Conservation (phyloP, 2,329 filamentous ascomycete genomes). For the Phialocephala subalpina region DNA sequence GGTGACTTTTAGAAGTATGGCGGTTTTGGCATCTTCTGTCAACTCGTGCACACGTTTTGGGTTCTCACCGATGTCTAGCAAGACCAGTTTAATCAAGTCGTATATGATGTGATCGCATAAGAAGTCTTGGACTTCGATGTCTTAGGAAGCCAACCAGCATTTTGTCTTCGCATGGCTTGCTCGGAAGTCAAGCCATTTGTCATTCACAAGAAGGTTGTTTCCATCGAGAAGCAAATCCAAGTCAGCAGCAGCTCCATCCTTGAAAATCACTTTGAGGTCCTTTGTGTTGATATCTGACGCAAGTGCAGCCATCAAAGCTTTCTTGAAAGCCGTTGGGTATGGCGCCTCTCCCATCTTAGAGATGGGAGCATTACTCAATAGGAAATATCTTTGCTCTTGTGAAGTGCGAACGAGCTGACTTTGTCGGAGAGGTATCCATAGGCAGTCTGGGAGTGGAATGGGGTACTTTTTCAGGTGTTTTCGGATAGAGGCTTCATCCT, state of each 20-base stretch:
- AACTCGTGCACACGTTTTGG: background rate
- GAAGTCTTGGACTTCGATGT: conserved; percentile 2
- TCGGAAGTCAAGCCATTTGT: conserved; percentile 38
- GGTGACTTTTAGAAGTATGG: background rate
- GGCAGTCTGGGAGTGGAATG: conserved; percentile 10
- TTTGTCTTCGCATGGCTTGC: conserved; percentile 17
- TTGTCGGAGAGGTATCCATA: conserved; percentile 25
- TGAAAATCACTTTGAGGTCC: conserved; percentile 33
- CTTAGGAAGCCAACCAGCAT: background rate
- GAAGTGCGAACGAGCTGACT: conserved; percentile 21
- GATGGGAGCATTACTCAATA: conserved; percentile 25
- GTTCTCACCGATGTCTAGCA: background rate
- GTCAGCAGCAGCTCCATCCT: conserved; percentile 25
- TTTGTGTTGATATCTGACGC: conserved; percentile 27
- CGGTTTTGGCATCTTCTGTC: background rate
- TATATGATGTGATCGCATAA: conserved; percentile 18
- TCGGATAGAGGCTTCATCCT: conserved; percentile 26
- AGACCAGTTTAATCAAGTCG: background rate
- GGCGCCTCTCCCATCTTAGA: conserved; percentile 11
- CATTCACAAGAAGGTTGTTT: conserved; percentile 32
- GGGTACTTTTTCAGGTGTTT: conserved; percentile 27
- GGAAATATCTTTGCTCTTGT: conserved; percentile 19
- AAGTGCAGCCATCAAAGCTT: conserved; percentile 33
- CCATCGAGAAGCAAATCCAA: conserved; percentile 30
- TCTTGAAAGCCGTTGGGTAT: conserved; percentile 31